These are phyloP conservation scores for Psilocybe azurescens DNA, from an alignment of 768 basidiomycete species.

Conservation along the genomic window DNA sequence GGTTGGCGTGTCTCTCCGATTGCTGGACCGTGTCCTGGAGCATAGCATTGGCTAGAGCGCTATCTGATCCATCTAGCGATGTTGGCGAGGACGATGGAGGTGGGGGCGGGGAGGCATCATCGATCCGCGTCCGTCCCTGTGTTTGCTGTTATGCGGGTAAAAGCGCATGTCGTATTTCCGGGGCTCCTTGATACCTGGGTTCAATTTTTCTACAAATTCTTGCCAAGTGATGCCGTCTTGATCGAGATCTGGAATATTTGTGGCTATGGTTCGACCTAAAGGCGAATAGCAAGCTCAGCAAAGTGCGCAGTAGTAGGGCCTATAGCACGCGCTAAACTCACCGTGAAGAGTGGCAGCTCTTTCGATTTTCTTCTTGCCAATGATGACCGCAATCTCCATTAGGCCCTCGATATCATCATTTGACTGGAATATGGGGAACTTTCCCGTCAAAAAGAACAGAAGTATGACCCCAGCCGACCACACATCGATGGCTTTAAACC, in stretches of 20 bases:
- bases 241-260: slow-evolving; percentile 86
- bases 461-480: slow-evolving; percentile 96
- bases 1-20: slow-evolving; percentile 23
- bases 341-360: slow-evolving; percentile 88
- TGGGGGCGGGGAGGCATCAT: slow-evolving; percentile 28
- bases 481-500: slow-evolving; percentile 82
- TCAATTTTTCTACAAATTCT: slow-evolving; percentile 77
- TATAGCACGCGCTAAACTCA: slow-evolving; percentile 42
- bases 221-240: slow-evolving; percentile 71
- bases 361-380: slow-evolving; percentile 86
- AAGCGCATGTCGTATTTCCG: slow-evolving; percentile 53
- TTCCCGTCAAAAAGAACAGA: slow-evolving; percentile 88
- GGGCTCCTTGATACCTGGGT: slow-evolving; percentile 68
- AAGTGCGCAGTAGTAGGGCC: neutral
- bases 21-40: slow-evolving; percentile 11
- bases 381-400: slow-evolving; percentile 90
- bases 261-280: slow-evolving; percentile 84
- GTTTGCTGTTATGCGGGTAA: slow-evolving; percentile 56
- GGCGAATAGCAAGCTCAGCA: neutral
- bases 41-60: slow-evolving; percentile 8
- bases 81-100: slow-evolving; percentile 41
- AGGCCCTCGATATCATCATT: slow-evolving; percentile 94
- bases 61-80: slow-evolving; percentile 20
- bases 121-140: slow-evolving; percentile 28
- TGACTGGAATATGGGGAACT: slow-evolving; percentile 94